Evolutionary conservation across 495 filamentous ascomycete genomes (phyloP).

Genomic region (Xylona heveae): DNA sequence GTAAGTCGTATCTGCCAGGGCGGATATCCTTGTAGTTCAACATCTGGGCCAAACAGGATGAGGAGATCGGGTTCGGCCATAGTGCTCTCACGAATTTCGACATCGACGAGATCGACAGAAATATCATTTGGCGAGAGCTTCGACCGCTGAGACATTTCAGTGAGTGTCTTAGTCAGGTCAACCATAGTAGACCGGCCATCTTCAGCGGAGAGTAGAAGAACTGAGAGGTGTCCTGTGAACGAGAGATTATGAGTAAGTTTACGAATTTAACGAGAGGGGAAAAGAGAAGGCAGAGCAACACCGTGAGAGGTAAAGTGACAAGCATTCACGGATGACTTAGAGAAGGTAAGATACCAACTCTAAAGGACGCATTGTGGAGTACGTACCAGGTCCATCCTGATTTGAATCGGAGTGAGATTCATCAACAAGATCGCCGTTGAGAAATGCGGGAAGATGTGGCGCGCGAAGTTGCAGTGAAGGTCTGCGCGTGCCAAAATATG

Average conservation of each 20-base stretch:
- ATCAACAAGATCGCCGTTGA: slow-evolving; percentile 16
- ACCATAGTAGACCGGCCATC: slow-evolving; percentile 87
- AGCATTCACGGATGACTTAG: too few species aligned
- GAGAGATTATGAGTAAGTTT: slow-evolving; percentile 11
- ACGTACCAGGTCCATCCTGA: too few species aligned
- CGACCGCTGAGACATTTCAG: slow-evolving; percentile 81
- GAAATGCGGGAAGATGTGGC: slow-evolving; percentile 44
- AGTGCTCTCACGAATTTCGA: slow-evolving; percentile 53
- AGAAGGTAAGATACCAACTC: too few species aligned
- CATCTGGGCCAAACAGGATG: slow-evolving; percentile 59
- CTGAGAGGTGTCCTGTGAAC: slow-evolving; percentile 31
- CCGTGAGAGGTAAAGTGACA: too few species aligned
- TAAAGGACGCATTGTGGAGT: too few species aligned
- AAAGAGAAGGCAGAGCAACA: too few species aligned
- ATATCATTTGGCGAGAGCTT: slow-evolving; percentile 66
- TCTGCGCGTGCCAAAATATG: slow-evolving; percentile 58
- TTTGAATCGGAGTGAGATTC: too few species aligned
- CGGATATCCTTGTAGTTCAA: slow-evolving; percentile 77
- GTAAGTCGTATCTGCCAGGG: slow-evolving; percentile 91
- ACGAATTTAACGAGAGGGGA: not conserved
- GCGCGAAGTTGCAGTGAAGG: slow-evolving; percentile 52
- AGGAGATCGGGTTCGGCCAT: slow-evolving; percentile 78
- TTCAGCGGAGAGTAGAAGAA: slow-evolving; percentile 74
- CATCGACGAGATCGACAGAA: slow-evolving; percentile 68
- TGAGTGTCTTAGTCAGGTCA: slow-evolving; percentile 82